Percentiles rank a stretch among this genome's conserved stretches.
phyloP scores from a whole-genome alignment of 2,329 filamentous ascomycete species.

The Cucurbitaria berberidis region DNA sequence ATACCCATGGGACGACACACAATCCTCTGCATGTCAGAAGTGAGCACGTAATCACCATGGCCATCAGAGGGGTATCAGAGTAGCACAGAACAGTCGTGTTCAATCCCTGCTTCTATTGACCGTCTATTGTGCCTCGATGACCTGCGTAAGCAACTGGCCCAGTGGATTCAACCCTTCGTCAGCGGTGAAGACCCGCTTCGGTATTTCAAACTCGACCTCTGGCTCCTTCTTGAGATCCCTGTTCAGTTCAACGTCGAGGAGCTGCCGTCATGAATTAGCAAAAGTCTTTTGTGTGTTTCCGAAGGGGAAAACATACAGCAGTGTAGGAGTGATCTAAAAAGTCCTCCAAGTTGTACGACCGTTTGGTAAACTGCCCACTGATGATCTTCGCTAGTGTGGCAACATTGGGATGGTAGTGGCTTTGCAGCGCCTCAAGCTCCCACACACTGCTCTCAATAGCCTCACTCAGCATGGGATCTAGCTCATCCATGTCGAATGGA shows the following conservation, averaged over 20 bases:
- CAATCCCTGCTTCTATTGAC: neutral
- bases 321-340: slow-evolving; percentile 94
- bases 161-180: slow-evolving; percentile 42
- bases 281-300: neutral
- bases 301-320: slow-evolving; percentile 66
- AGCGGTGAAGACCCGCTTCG: slow-evolving; percentile 74
- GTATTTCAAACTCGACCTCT: slow-evolving; percentile 92
- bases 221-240: slow-evolving; percentile 86
- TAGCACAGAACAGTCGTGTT: neutral
- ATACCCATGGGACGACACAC: too few species aligned
- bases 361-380: slow-evolving; percentile 96
- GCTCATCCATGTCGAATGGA: slow-evolving; percentile 76
- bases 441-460: slow-evolving; percentile 94
- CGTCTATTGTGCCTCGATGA: slow-evolving; percentile 34
- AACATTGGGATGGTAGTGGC: slow-evolving; percentile 96
- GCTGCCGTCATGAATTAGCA: slow-evolving; percentile 54
- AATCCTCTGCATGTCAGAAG: neutral
- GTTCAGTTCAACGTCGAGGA: slow-evolving; percentile 82
- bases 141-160: slow-evolving; percentile 41
- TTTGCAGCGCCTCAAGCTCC: slow-evolving; percentile 90
- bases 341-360: slow-evolving; percentile 92
- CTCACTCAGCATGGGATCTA: slow-evolving; percentile 81
- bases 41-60: neutral
- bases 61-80: neutral
- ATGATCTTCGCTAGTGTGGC: slow-evolving; percentile 93